Percentiles rank a stretch among this genome's conserved stretches.
phyloP scores from a whole-genome alignment of 805 yeast species.

The Yamadazyma phyllophila region DNA sequence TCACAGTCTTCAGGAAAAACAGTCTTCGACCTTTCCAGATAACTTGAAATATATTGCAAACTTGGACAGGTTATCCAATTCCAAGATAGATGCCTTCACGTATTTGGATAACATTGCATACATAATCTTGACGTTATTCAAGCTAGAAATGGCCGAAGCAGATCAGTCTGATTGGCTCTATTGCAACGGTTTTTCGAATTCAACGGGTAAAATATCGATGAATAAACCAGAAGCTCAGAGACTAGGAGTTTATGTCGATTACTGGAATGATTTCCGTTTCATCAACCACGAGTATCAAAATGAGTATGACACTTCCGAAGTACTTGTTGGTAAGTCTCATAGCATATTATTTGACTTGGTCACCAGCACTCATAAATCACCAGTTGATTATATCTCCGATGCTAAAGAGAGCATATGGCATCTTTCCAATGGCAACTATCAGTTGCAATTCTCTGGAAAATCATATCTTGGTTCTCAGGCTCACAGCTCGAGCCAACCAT shows the following conservation, averaged over 20 bases:
- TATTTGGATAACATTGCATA: slow-evolving; percentile 30
- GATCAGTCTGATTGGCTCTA: slow-evolving; percentile 18
- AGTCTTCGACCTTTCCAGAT: slow-evolving; percentile 30
- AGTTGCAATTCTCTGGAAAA: slow-evolving; percentile 18
- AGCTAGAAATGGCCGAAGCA: slow-evolving; percentile 17
- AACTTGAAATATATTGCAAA: slow-evolving; percentile 37
- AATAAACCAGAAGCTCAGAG: slow-evolving; percentile 22
- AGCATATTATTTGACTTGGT: slow-evolving; percentile 21
- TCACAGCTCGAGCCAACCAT: neutral
- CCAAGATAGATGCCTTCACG: slow-evolving; percentile 28
- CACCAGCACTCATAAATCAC: slow-evolving; percentile 10
- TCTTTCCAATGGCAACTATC: slow-evolving; percentile 17
- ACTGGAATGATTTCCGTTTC: slow-evolving; percentile 33
- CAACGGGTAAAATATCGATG: slow-evolving; percentile 27
- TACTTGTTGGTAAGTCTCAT: slow-evolving; percentile 19
- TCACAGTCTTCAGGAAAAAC: slow-evolving; percentile 20
- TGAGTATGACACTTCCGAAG: neutral
- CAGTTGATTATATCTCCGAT: slow-evolving; percentile 22
- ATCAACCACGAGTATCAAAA: slow-evolving; percentile 22
- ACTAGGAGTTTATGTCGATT: slow-evolving; percentile 35
- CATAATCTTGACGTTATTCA: slow-evolving; percentile 24
- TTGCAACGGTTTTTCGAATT: slow-evolving; percentile 21
- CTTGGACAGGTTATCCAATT: slow-evolving; percentile 32
- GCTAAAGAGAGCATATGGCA: slow-evolving; percentile 23
- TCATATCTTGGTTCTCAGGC: slow-evolving; percentile 2